phyloP scores from a whole-genome alignment of 2,329 filamentous ascomycete genomes.

The Diaporthe longicolla region DNA sequence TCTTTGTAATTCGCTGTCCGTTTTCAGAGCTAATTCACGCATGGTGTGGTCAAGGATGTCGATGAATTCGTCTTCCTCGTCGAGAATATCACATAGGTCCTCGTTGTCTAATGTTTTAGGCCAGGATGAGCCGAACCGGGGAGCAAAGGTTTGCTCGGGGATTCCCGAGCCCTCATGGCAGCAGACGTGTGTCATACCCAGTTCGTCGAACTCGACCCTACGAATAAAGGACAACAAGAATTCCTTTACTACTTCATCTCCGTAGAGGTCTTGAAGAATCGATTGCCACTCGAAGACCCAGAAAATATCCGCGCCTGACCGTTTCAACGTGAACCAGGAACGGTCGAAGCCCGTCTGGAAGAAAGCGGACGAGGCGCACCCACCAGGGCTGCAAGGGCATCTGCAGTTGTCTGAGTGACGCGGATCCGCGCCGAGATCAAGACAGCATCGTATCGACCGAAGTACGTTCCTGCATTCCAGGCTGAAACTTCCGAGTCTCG shows the following conservation, averaged over 20 bases:
- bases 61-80: neutral
- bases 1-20: neutral
- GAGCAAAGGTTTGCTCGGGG: no score
- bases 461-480: neutral
- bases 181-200: slow-evolving; percentile 1
- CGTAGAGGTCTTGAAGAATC: neutral
- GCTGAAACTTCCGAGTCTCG: neutral
- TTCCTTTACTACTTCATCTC: neutral
- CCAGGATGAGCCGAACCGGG: rapidly evolving
- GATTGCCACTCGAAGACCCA: slow-evolving; percentile 12
- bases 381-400: slow-evolving; percentile 7
- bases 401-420: neutral
- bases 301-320: neutral
- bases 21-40: neutral
- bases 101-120: neutral
- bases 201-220: neutral
- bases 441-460: neutral
- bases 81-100: neutral
- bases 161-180: neutral
- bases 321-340: neutral
- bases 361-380: neutral
- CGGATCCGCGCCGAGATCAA: neutral
- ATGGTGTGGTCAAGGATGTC: neutral
- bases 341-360: neutral
- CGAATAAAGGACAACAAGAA: slow-evolving; percentile 1